Evolutionary conservation across 2,329 filamentous ascomycete genomes (phyloP).

Genomic region (Sphaceloma murrayae): DNA sequence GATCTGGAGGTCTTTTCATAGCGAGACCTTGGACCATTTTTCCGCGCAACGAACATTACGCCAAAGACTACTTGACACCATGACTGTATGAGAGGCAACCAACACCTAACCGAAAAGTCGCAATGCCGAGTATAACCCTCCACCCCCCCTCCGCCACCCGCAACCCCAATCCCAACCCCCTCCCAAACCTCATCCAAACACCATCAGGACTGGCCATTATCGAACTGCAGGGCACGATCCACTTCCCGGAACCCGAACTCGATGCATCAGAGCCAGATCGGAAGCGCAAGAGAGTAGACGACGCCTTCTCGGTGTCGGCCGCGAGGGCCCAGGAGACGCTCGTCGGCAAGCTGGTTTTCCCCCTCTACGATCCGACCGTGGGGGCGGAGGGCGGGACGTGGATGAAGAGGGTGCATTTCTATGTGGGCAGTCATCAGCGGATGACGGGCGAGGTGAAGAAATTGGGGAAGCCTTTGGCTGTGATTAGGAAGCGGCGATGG

Average conservation of each 20-base stretch:
- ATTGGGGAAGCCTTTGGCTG: constrained; percentile 63
- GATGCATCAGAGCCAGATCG: constrained; percentile 1
- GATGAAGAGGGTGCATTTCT: constrained; percentile 86
- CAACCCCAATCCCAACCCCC: constrained; percentile 42
- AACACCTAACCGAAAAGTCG: too few species aligned
- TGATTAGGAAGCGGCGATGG: constrained; percentile 53
- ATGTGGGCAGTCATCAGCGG: constrained; percentile 79
- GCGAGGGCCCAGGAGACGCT: constrained; percentile 32
- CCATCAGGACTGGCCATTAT: constrained; percentile 81
- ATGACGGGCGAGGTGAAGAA: constrained; percentile 87
- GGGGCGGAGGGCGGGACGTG: constrained; percentile 50
- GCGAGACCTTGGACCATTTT: too few species aligned
- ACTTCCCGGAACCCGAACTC: constrained; percentile 46
- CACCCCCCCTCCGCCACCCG: neutral
- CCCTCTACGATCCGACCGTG: constrained; percentile 54
- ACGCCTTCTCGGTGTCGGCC: constrained; percentile 23
- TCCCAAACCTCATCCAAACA: constrained; percentile 78
- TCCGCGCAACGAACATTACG: too few species aligned
- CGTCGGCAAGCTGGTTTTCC: constrained; percentile 69
- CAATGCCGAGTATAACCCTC: constrained; percentile 9
- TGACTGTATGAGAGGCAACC: too few species aligned
- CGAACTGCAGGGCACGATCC: constrained; percentile 86
- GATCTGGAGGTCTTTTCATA: too few species aligned
- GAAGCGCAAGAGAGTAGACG: constrained; percentile 25
- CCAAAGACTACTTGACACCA: too few species aligned